These are phyloP conservation scores for Candida glucosophila DNA, from an alignment of 1,139 yeast species.

Conservation along the genomic window DNA sequence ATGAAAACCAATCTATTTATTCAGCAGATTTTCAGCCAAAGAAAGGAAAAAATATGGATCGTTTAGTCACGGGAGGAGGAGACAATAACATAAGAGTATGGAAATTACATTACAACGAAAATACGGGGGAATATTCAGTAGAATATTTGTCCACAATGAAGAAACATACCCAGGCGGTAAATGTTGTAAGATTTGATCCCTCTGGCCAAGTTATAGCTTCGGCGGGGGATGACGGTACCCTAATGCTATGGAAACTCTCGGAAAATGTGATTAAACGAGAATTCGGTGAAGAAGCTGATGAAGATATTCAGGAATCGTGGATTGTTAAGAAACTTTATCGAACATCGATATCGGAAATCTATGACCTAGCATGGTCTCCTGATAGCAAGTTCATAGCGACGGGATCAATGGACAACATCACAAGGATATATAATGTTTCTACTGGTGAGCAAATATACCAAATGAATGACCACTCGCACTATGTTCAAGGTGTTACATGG, in stretches of 20 bases:
- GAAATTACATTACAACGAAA: constrained; percentile 14
- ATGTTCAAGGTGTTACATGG: constrained; percentile 95
- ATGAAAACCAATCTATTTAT: constrained; percentile 75
- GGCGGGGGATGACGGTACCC: constrained; percentile 92
- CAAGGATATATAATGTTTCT: constrained; percentile 55
- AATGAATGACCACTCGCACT: constrained; percentile 71
- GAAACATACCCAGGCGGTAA: constrained; percentile 92
- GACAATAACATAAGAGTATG: constrained; percentile 81
- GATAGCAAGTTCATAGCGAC: constrained; percentile 66
- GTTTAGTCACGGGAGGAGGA: constrained; percentile 89
- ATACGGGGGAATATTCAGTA: constrained; percentile 5
- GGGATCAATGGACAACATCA: constrained; percentile 85
- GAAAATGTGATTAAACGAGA: constrained; percentile 47
- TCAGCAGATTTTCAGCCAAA: constrained; percentile 70
- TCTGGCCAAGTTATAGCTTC: constrained; percentile 64
- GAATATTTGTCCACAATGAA: constrained; percentile 69
- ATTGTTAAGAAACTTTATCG: constrained; percentile 45
- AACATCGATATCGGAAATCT: constrained; percentile 65
- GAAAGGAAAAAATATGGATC: constrained; percentile 15
- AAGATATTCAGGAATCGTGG: constrained; percentile 70
- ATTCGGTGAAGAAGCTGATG: constrained; percentile 47
- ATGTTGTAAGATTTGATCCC: constrained; percentile 75
- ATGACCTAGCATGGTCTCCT: constrained; percentile 91
- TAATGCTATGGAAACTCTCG: constrained; percentile 67
- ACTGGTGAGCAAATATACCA: constrained; percentile 56